Evolutionary conservation across 2,329 filamentous ascomycete species (phyloP).

Genomic region (Penicillium sp.): DNA sequence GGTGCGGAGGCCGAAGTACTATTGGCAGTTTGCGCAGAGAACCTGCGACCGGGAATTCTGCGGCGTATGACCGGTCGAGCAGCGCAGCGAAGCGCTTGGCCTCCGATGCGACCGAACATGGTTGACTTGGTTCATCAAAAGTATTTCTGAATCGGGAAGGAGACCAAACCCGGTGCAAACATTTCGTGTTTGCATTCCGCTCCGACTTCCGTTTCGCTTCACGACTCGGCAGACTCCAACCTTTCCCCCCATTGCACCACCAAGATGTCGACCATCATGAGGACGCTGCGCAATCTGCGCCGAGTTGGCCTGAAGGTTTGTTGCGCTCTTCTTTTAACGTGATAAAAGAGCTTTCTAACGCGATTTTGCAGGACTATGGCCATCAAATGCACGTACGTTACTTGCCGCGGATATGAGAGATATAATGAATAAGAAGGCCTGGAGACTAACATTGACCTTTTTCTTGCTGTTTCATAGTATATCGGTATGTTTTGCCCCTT

Average conservation of each 20-base stretch:
- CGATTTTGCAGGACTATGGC: constrained; percentile 69
- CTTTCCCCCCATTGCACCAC: constrained; percentile 23
- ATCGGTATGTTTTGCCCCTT: constrained; percentile 38
- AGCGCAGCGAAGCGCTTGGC: constrained; percentile 37
- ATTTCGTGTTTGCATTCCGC: constrained; percentile 28
- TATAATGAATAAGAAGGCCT: constrained; percentile 7
- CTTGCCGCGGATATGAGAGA: constrained; percentile 15
- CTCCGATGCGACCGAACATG: constrained; percentile 44
- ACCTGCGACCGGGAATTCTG: constrained; percentile 36
- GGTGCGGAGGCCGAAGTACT: constrained; percentile 28
- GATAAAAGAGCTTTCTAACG: constrained; percentile 37
- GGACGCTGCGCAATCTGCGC: constrained; percentile 84
- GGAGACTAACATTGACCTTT: constrained; percentile 22
- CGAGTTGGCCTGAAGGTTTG: constrained; percentile 81
- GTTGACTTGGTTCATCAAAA: constrained; percentile 6
- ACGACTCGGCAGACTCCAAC: constrained; percentile 20
- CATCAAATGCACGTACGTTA: constrained; percentile 81
- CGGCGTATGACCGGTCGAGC: constrained; percentile 31
- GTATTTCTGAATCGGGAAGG: constrained; percentile 24
- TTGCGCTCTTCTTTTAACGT: background rate
- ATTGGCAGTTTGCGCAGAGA: constrained; percentile 34
- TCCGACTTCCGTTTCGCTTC: constrained; percentile 19
- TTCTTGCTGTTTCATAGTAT: constrained; percentile 33
- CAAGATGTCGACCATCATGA: constrained; percentile 85
- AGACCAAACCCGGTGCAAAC: constrained; percentile 31